These are phyloP conservation scores for Hypoxylon fuscum DNA, from an alignment of 495 filamentous ascomycete genomes.

Conservation along the genomic window DNA sequence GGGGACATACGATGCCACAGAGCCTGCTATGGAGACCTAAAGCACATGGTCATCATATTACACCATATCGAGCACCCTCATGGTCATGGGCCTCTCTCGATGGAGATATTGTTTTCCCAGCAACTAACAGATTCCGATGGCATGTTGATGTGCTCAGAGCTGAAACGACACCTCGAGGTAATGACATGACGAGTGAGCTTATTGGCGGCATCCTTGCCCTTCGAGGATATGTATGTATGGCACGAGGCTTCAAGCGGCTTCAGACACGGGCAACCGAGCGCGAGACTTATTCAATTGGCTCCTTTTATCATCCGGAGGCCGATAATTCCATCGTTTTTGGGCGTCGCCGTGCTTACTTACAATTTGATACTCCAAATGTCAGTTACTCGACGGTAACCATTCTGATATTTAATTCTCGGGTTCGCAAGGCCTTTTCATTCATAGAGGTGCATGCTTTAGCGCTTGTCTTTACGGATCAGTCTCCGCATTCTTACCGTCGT, in stretches of 20 bases:
- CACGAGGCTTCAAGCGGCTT: not conserved
- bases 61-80: not conserved
- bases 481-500: conserved; percentile 11
- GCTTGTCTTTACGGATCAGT: not conserved
- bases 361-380: conserved; percentile 5
- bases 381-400: not conserved
- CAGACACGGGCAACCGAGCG: too few relatives aligned
- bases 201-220: not conserved
- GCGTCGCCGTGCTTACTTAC: not conserved
- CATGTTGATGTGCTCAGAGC: conserved; percentile 8
- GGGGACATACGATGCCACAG: conserved; percentile 21
- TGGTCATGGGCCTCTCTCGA: conserved; percentile 43
- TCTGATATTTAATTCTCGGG: not conserved
- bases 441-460: conserved; percentile 1
- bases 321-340: too few relatives aligned
- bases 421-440: not conserved
- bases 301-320: too few relatives aligned
- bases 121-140: not conserved
- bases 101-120: conserved; percentile 5
- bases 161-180: not conserved
- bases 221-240: conserved; percentile 1
- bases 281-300: too few relatives aligned
- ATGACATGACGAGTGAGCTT: not conserved
- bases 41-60: not conserved
- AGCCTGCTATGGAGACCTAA: conserved; percentile 28